Evolutionary conservation across 73 alveolate species (phyloP).

Genomic region (Paraurostyla sp.): DNA sequence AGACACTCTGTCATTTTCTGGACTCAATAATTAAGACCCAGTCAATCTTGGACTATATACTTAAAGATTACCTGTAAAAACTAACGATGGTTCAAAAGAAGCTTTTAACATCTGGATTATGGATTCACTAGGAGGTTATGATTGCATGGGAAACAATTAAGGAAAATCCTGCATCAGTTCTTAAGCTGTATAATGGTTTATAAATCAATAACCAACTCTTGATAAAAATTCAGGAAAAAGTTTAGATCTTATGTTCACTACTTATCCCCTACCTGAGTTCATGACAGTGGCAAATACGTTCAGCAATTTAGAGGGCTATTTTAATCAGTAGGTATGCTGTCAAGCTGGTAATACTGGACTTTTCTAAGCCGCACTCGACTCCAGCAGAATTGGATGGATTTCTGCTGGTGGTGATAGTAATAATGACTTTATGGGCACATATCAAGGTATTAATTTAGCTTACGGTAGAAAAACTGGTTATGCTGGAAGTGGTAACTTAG

Average conservation of each 20-base stretch:
- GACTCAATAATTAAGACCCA: neutral
- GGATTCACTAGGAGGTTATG: conserved; percentile 39
- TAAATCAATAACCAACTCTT: neutral
- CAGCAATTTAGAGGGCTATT: neutral
- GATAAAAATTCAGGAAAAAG: neutral
- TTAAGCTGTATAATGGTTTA: conserved; percentile 39
- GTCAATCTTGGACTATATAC: conserved; percentile 9
- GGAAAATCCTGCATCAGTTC: conserved; percentile 41
- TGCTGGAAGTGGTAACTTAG: conserved; percentile 5
- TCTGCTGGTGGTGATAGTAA: conserved; percentile 10
- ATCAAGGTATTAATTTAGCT: conserved; percentile 10
- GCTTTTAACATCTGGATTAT: conserved; percentile 28
- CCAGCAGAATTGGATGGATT: conserved; percentile 2
- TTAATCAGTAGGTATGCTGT: conserved; percentile 11
- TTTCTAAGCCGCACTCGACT: neutral
- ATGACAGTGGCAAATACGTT: conserved; percentile 27
- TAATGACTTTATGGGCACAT: conserved; percentile 21
- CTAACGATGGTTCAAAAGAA: neutral
- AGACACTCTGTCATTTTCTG: conserved; percentile 21
- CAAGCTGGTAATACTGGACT: conserved; percentile 41
- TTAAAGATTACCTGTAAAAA: neutral
- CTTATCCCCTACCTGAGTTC: conserved; percentile 20
- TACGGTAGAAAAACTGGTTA: conserved; percentile 52
- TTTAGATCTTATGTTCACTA: conserved; percentile 8
- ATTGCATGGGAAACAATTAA: conserved; percentile 10